phyloP scores from a whole-genome alignment of 768 basidiomycete genomes.

The Termitomyces sp. region DNA sequence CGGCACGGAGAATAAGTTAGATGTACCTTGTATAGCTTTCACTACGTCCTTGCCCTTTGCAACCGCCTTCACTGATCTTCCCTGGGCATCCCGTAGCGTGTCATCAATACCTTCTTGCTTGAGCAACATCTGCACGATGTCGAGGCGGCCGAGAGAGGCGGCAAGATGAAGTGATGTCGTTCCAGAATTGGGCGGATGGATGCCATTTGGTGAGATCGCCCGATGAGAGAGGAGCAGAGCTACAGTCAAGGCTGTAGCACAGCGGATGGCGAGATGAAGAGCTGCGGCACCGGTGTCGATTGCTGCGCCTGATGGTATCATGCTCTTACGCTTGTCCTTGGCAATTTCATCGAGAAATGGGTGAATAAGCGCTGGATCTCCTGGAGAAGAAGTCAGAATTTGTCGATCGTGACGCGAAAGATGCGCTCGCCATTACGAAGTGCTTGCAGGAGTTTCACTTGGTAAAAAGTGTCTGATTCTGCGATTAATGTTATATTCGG shows the following conservation, averaged over 20 bases:
- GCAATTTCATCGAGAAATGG: conserved; percentile 74
- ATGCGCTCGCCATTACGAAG: conserved; percentile 49
- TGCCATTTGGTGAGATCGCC: conserved; percentile 74
- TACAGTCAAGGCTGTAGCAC: conserved; percentile 68
- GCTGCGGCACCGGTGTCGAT: conserved; percentile 69
- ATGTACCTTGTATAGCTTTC: conserved; percentile 60
- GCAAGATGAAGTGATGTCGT: conserved; percentile 68
- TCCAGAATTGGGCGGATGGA: conserved; percentile 68
- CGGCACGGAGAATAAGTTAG: not conserved
- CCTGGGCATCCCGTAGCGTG: conserved; percentile 58
- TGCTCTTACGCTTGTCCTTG: conserved; percentile 46
- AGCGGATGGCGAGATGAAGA: conserved; percentile 77
- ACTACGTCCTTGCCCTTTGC: conserved; percentile 64
- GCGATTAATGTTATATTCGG: not conserved
- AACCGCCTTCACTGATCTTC: conserved; percentile 68
- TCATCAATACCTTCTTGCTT: conserved; percentile 82
- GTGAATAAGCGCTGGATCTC: conserved; percentile 75
- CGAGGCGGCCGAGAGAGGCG: conserved; percentile 63
- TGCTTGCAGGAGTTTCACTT: conserved; percentile 59
- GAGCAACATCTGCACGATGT: conserved; percentile 70
- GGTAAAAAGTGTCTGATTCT: conserved; percentile 42
- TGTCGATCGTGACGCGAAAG: not conserved
- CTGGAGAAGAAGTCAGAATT: conserved; percentile 24
- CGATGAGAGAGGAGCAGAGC: conserved; percentile 58
- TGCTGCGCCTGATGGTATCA: too few species aligned